Percentiles rank a stretch among this genome's conserved stretches.
phyloP scores from a whole-genome alignment of 2,329 filamentous ascomycete genomes.

The Xylaria sp. region DNA sequence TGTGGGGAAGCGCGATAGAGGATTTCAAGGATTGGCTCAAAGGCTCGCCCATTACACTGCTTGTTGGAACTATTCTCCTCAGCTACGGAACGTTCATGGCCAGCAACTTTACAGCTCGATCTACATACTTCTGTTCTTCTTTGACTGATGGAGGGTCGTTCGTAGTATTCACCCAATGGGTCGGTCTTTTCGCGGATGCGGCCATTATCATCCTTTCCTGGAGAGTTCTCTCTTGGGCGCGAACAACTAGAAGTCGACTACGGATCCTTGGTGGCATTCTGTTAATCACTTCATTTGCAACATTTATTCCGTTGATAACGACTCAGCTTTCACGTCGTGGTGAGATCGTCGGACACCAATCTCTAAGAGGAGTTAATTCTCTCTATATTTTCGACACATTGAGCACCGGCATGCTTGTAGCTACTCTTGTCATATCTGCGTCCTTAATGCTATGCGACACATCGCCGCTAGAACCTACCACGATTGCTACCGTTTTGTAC shows the following conservation, averaged over 20 bases:
- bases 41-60: conserved; percentile 53
- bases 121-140: conserved; percentile 63
- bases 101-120: conserved; percentile 53
- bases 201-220: conserved; percentile 60
- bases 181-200: conserved; percentile 59
- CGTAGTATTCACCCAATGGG: conserved; percentile 56
- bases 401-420: conserved; percentile 59
- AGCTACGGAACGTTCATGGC: conserved; percentile 56
- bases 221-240: conserved; percentile 63
- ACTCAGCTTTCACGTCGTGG: conserved; percentile 47
- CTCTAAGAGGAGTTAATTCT: conserved; percentile 53
- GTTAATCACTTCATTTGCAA: conserved; percentile 53
- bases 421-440: conserved; percentile 56
- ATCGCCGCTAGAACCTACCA: conserved; percentile 55
- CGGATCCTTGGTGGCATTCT: conserved; percentile 57
- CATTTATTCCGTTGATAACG: conserved; percentile 52
- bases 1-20: conserved; percentile 58
- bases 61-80: conserved; percentile 54
- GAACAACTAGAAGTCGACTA: conserved; percentile 59
- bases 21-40: conserved; percentile 60
- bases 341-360: conserved; percentile 43
- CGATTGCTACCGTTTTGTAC: conserved; percentile 56
- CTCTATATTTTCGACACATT: conserved; percentile 61
- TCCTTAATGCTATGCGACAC: conserved; percentile 60
- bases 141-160: conserved; percentile 53